phyloP scores from a whole-genome alignment of 805 yeast species.

The Candida awuae region DNA sequence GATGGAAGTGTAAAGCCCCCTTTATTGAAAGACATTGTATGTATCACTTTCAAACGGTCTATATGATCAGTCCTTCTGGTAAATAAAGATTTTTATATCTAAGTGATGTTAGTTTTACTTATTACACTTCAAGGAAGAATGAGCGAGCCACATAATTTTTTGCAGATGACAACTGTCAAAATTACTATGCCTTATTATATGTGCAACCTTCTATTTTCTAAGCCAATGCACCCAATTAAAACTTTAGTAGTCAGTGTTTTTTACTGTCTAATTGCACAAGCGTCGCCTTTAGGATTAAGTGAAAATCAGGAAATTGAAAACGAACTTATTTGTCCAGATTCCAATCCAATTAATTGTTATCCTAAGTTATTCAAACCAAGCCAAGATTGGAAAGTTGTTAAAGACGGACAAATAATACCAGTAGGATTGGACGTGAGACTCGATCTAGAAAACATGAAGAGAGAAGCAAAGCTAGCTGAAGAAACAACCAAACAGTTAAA shows the following conservation, averaged over 20 bases:
- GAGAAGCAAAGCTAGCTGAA: slow-evolving; percentile 55
- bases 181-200: too few relatives aligned
- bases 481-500: background rate
- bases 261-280: background rate
- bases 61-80: background rate
- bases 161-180: too few relatives aligned
- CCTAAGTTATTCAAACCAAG: slow-evolving; percentile 57
- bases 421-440: slow-evolving; percentile 71
- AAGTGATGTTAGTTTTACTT: too few relatives aligned
- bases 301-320: background rate
- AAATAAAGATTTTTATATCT: too few relatives aligned
- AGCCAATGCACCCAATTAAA: too few relatives aligned
- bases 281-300: slow-evolving; percentile 1
- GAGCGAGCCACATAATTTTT: background rate
- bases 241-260: too few relatives aligned
- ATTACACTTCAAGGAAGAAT: too few relatives aligned
- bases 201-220: too few relatives aligned
- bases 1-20: slow-evolving; percentile 15
- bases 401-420: slow-evolving; percentile 70
- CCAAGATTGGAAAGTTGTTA: slow-evolving; percentile 59
- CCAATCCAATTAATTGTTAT: slow-evolving; percentile 47
- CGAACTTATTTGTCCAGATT: slow-evolving; percentile 34
- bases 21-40: slow-evolving; percentile 6
- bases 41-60: background rate
- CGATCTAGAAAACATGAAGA: slow-evolving; percentile 61